Conservation (phyloP, 345 rosid genomes). For the Euphorbia lathyris region DNA sequence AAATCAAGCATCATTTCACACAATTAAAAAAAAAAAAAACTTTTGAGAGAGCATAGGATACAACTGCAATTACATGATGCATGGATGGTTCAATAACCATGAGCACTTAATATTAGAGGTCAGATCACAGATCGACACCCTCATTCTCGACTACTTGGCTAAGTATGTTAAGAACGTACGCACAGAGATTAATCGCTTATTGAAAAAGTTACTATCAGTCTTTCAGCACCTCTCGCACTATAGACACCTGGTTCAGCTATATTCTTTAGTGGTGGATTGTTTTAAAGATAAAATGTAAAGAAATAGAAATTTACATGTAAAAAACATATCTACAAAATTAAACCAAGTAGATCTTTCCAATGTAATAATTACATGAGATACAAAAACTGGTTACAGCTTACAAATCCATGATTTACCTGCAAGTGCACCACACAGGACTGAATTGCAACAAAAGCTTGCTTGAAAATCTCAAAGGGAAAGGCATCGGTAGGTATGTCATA, state of each 20-base stretch:
- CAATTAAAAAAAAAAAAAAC: not conserved
- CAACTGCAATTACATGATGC: not conserved
- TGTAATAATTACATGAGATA: not conserved
- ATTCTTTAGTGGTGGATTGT: not conserved
- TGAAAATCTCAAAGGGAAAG: conserved; percentile 84
- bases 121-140: not conserved
- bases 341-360: conserved; percentile 6
- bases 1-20: not conserved
- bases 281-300: not conserved
- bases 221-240: no score
- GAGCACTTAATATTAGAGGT: not conserved
- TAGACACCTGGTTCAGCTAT: not conserved
- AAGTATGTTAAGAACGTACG: not conserved
- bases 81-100: not conserved
- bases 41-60: not conserved
- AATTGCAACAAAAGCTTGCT: conserved; percentile 93
- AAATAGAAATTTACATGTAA: not conserved
- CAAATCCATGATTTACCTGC: conserved; percentile 44
- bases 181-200: conserved; percentile 5
- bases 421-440: conserved; percentile 98
- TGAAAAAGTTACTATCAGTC: not conserved
- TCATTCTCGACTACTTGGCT: not conserved
- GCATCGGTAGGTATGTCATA: conserved; percentile 97
- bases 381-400: not conserved
- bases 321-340: not conserved